A percentile compares a stretch with the other conserved stretches of the same genome.
Conservation (phyloP, 1,284 basidiomycete species). For the Sanguinoderma infundibulare region DNA sequence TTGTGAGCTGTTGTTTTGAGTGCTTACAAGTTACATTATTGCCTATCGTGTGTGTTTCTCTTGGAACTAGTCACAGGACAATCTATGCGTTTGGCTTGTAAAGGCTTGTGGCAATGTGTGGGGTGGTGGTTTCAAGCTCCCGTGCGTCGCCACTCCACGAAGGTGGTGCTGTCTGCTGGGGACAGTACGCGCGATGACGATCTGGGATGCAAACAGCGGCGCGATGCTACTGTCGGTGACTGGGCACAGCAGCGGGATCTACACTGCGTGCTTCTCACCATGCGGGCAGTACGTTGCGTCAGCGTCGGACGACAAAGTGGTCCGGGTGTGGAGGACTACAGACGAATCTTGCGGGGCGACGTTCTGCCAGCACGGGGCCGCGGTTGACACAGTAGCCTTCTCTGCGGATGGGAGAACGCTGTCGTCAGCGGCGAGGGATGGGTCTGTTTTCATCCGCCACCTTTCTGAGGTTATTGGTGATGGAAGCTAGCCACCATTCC, state of each 20-base stretch:
- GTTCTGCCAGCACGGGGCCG: neutral
- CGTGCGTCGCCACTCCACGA: no score
- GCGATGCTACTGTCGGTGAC: neutral
- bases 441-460: no score
- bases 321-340: constrained; percentile 11
- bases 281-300: constrained; percentile 8
- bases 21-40: constrained; percentile 13
- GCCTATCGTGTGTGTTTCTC: neutral
- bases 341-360: neutral
- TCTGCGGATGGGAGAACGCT: neutral
- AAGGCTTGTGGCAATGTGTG: no score
- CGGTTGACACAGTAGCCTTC: neutral
- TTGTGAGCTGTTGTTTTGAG: constrained; percentile 1
- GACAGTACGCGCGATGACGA: no score
- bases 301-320: constrained; percentile 11
- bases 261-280: constrained; percentile 2
- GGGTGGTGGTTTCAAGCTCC: no score
- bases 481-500: no score
- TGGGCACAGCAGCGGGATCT: neutral
- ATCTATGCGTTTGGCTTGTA: neutral
- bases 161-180: no score
- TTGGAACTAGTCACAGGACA: neutral
- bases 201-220: neutral
- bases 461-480: no score
- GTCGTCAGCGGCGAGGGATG: no score